These are phyloP conservation scores for Hemileia vastatrix DNA, from an alignment of 1,284 basidiomycete species.

Conservation along the genomic window DNA sequence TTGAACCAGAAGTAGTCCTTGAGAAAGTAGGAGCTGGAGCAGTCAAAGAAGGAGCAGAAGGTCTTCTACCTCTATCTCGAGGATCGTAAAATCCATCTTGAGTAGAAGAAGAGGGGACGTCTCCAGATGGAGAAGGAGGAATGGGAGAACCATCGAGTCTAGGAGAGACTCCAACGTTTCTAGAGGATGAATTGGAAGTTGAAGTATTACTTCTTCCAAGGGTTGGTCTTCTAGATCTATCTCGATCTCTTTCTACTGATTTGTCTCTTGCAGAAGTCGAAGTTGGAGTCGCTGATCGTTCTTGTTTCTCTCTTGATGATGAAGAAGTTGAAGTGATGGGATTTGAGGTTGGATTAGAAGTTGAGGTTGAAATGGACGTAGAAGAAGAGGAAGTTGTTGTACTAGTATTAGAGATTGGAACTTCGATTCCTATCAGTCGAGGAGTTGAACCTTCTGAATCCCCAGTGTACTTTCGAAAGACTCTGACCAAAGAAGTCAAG, in stretches of 20 bases:
- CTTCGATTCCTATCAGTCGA: conserved; percentile 28
- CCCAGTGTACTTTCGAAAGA: conserved; percentile 58
- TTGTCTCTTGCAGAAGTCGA: background rate
- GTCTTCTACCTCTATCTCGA: background rate
- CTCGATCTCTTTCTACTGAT: background rate
- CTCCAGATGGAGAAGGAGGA: background rate
- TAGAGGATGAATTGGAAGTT: background rate
- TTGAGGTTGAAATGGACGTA: conserved; percentile 13
- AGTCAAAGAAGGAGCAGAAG: background rate
- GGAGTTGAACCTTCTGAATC: conserved; percentile 32
- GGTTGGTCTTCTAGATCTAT: background rate
- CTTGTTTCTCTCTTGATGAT: background rate
- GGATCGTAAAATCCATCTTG: background rate
- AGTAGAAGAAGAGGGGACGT: background rate
- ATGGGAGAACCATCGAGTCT: background rate
- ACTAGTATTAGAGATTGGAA: conserved; percentile 19
- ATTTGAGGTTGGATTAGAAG: conserved; percentile 19
- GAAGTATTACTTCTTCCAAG: background rate
- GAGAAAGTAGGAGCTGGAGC: background rate
- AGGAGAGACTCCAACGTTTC: background rate
- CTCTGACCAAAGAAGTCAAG: conserved; percentile 57
- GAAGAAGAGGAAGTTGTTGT: conserved; percentile 15
- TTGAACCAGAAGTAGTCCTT: background rate
- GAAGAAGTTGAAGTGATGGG: background rate
- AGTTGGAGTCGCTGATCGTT: background rate